Percentiles rank a stretch among this genome's conserved stretches.
Evolutionary conservation across 495 filamentous ascomycete species (phyloP).

Genomic region (Talaromyces adpressus): DNA sequence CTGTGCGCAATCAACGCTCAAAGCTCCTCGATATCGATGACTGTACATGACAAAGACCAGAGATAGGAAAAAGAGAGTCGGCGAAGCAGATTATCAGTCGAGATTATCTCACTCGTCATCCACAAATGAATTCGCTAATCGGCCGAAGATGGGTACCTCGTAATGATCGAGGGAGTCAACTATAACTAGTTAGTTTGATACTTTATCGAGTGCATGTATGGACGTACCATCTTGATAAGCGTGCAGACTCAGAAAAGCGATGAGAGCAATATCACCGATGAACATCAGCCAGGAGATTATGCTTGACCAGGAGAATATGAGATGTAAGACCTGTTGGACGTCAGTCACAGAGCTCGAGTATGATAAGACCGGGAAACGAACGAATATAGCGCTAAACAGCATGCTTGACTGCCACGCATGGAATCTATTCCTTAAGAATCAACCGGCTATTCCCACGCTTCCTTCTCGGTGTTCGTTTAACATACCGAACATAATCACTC

Average conservation of each 20-base stretch:
- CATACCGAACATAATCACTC: conserved; percentile 92
- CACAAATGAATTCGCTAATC: conserved; percentile 79
- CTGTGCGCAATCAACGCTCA: background rate
- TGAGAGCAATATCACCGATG: conserved; percentile 64
- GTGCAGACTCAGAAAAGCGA: conserved; percentile 66
- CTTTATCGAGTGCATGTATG: background rate
- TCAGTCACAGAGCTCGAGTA: background rate
- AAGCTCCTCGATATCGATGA: background rate
- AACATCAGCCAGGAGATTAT: conserved; percentile 82
- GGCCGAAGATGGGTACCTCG: conserved; percentile 83
- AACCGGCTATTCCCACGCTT: background rate
- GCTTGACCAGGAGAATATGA: conserved; percentile 76
- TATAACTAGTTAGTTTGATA: conserved; percentile 23
- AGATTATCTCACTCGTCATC: conserved; percentile 71
- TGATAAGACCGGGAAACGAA: conserved; percentile 28
- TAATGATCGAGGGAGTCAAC: conserved; percentile 86
- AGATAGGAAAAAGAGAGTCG: background rate
- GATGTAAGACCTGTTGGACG: conserved; percentile 55
- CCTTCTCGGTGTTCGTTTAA: background rate
- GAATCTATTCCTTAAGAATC: conserved; percentile 49
- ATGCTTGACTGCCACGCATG: conserved; percentile 94
- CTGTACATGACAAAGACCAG: background rate
- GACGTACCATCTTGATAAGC: conserved; percentile 75
- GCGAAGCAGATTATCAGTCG: background rate
- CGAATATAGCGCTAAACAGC: conserved; percentile 78